phyloP scores from a whole-genome alignment of 1,139 yeast species.

The Taphrina wiesneri region DNA sequence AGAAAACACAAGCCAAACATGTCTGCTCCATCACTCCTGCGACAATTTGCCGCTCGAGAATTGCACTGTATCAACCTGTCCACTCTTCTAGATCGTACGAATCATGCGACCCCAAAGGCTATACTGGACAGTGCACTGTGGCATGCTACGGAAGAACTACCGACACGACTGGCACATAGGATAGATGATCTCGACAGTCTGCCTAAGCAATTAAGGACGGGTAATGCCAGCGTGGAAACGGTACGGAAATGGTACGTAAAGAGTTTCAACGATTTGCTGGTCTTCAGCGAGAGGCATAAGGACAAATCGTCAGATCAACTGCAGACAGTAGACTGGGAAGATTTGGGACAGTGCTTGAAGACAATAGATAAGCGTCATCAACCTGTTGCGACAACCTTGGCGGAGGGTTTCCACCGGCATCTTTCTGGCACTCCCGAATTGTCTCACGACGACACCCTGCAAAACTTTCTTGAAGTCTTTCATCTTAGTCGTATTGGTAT shows the following conservation, averaged over 20 bases:
- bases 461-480: conserved; percentile 74
- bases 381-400: conserved; percentile 31
- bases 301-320: conserved; percentile 8
- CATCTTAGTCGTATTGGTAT: conserved; percentile 87
- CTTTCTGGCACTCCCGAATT: conserved; percentile 58
- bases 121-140: conserved; percentile 20
- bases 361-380: conserved; percentile 29
- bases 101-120: conserved; percentile 4
- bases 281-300: conserved; percentile 7
- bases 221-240: conserved; percentile 70
- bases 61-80: conserved; percentile 10
- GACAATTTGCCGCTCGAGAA: conserved; percentile 23
- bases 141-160: conserved; percentile 61
- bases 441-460: conserved; percentile 54
- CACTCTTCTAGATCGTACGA: conserved; percentile 15
- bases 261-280: conserved; percentile 58
- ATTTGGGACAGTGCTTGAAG: conserved; percentile 5
- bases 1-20: not conserved
- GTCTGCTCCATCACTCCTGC: conserved; percentile 4
- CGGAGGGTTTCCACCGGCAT: conserved; percentile 54
- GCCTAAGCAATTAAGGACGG: conserved; percentile 64
- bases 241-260: conserved; percentile 91
- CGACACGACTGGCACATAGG: conserved; percentile 80
- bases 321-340: conserved; percentile 10
- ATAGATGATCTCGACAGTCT: conserved; percentile 80